A percentile compares a stretch with the other conserved stretches of the same genome.
These are phyloP conservation scores for Cucumis cinereus DNA, from an alignment of 306 rosid species.

Conservation along the genomic window DNA sequence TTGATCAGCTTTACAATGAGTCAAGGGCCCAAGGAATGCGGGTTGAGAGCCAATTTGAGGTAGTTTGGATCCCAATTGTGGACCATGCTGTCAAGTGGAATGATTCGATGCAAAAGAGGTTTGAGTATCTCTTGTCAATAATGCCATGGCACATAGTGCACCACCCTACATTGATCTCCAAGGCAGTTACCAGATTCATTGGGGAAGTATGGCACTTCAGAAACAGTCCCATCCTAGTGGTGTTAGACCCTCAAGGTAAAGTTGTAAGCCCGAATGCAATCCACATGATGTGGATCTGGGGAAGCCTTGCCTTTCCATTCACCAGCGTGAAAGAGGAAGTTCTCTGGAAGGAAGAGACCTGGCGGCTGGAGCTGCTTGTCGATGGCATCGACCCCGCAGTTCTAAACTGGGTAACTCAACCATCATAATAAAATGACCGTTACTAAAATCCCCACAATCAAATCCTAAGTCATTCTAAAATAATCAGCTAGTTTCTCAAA, in stretches of 20 bases:
- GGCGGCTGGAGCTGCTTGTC: constrained; percentile 44
- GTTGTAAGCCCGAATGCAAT: constrained; percentile 56
- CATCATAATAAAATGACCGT: not conserved
- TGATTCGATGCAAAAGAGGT: constrained; percentile 20
- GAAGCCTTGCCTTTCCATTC: constrained; percentile 54
- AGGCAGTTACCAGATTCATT: constrained; percentile 33
- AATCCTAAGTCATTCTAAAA: not conserved
- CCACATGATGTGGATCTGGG: constrained; percentile 79
- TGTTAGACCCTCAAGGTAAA: constrained; percentile 47
- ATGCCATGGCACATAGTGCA: constrained; percentile 50
- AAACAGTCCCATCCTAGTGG: constrained; percentile 52
- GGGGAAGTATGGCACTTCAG: constrained; percentile 43
- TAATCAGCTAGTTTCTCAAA: not conserved
- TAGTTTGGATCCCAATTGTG: constrained; percentile 51
- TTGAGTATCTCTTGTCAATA: constrained; percentile 16
- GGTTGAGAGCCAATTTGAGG: constrained; percentile 30
- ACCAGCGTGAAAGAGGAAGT: constrained; percentile 42
- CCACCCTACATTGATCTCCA: constrained; percentile 36
- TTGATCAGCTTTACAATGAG: constrained; percentile 48
- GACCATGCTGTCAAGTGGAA: constrained; percentile 23
- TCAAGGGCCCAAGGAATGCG: constrained; percentile 28
- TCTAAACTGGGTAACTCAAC: constrained; percentile 42
- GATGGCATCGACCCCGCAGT: constrained; percentile 38
- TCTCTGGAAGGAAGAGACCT: constrained; percentile 51
- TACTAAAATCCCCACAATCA: not conserved